Percentiles rank a stretch among this genome's conserved stretches.
Evolutionary conservation across 768 basidiomycete species (phyloP).

Genomic region (Tricholoma sp.): DNA sequence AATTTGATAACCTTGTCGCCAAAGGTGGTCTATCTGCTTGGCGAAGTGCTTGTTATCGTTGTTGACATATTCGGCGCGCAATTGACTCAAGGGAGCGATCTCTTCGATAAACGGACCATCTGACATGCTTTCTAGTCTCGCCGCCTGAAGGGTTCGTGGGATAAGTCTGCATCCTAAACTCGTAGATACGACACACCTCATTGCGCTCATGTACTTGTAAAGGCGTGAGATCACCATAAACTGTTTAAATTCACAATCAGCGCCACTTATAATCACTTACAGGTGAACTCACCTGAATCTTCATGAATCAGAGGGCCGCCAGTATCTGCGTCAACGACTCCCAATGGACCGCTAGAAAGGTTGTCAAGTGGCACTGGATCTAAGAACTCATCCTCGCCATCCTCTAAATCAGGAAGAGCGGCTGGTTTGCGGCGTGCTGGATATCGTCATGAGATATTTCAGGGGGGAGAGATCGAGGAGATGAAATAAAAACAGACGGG

Average conservation of each 20-base stretch:
- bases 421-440: slow-evolving; percentile 11
- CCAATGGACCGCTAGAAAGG: not conserved
- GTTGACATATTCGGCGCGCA: slow-evolving; percentile 65
- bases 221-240: slow-evolving; percentile 6
- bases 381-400: slow-evolving; percentile 5
- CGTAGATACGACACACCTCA: slow-evolving; percentile 9
- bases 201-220: slow-evolving; percentile 21
- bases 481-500: slow-evolving; percentile 9
- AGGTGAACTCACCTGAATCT: not conserved
- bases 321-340: slow-evolving; percentile 4
- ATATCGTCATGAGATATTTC: not conserved
- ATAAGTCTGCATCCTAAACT: not conserved
- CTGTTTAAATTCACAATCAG: not conserved
- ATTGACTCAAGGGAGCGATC: slow-evolving; percentile 44
- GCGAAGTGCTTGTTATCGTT: slow-evolving; percentile 52
- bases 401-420: slow-evolving; percentile 14
- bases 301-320: not conserved
- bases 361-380: not conserved
- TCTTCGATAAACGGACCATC: slow-evolving; percentile 50
- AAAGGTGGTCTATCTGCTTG: slow-evolving; percentile 72
- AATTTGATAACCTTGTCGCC: slow-evolving; percentile 58
- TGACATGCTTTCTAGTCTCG: slow-evolving; percentile 25
- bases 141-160: not conserved
- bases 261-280: not conserved
- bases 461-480: not conserved